Evolutionary conservation across 2,329 filamentous ascomycete species (phyloP), one percentile per base, ranked within the genome.

Genomic region (Emericellopsis atlantica): DNA sequence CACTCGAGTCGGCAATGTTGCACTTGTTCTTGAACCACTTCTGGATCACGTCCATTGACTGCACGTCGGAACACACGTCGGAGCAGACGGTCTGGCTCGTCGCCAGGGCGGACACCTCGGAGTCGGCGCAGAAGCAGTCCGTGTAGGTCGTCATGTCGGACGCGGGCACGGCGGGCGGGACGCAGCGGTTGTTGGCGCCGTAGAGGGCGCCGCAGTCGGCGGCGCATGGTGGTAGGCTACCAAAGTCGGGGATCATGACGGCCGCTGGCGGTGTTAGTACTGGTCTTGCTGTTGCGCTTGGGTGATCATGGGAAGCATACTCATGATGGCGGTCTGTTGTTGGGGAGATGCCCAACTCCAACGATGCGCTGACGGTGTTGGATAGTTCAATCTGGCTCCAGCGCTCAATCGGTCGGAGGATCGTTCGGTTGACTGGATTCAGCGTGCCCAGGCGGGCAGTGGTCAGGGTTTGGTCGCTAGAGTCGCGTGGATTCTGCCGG

Each of bases 1-100:
- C 41, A 16, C 47, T 46, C 36, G 46, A 44, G 46, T 53, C 43
- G 47, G 52, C 63, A 8, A 69, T 68, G 31, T 57, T 58, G 57
- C 86, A 92, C 48, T 81, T 78, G 44, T 64, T 67, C 31, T 70
- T 70, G 56, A 81, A 92, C 86, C 86, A 93, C 41, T 58, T 65
- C 48, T 76, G 75, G 48, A 92, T 73, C 42, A 70, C 70, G 12
- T 59, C 52, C 37, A 80, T 61, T 0, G 70, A 54, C 8, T 65
- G 57, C 8, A 3, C 26, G 0, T 69, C 50, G 4, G 65, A 56
- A 52, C 82, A 87, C 18, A 65, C 66, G 14, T 61, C 51, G 44
- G 77, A 72, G 60, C 85, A 89, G 12, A 84, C 70, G 5, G 74
- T 74, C 5, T 66, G 61, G 4, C 71, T 67, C 29, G 67, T 71